phyloP scores from a whole-genome alignment of 441 rosid species.

The Adansonia madagascariensis region DNA sequence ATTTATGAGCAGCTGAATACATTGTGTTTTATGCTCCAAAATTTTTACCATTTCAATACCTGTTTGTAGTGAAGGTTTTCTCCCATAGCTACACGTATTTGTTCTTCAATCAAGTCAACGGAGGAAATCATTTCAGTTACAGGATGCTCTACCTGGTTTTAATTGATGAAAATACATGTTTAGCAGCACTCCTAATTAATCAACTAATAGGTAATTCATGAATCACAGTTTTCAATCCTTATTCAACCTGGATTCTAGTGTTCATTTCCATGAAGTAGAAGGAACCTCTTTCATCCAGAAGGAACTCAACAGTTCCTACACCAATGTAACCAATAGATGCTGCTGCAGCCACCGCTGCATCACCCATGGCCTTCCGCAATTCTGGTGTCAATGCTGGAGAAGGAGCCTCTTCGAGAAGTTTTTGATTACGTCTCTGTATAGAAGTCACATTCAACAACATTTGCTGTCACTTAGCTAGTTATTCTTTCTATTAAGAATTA shows the following conservation, averaged over 20 bases:
- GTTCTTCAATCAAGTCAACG: conserved; percentile 94
- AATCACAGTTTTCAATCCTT: conserved; percentile 22
- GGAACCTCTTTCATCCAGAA: conserved; percentile 93
- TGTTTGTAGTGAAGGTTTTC: conserved; percentile 83
- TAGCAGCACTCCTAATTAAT: conserved; percentile 22
- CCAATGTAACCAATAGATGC: conserved; percentile 96
- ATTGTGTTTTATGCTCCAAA: not conserved
- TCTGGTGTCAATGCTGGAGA: conserved; percentile 94
- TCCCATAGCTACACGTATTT: conserved; percentile 93
- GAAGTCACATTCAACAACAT: conserved; percentile 35
- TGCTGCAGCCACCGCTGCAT: conserved; percentile 98
- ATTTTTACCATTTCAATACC: conserved; percentile 43
- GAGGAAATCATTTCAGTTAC: conserved; percentile 98
- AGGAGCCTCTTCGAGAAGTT: conserved; percentile 95
- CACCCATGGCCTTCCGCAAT: conserved; percentile 96
- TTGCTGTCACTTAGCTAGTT: conserved; percentile 11
- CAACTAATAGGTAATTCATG: not conserved
- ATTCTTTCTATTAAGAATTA: not conserved
- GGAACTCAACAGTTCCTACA: conserved; percentile 95
- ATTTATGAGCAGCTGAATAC: conserved; percentile 17
- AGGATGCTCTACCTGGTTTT: conserved; percentile 89
- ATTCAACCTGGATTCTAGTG: conserved; percentile 87
- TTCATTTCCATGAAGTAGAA: conserved; percentile 99
- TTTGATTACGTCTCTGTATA: conserved; percentile 89
- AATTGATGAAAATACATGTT: conserved; percentile 5